Evolutionary conservation across 257 asterid species (phyloP).

Genomic region (Datura wrightii): DNA sequence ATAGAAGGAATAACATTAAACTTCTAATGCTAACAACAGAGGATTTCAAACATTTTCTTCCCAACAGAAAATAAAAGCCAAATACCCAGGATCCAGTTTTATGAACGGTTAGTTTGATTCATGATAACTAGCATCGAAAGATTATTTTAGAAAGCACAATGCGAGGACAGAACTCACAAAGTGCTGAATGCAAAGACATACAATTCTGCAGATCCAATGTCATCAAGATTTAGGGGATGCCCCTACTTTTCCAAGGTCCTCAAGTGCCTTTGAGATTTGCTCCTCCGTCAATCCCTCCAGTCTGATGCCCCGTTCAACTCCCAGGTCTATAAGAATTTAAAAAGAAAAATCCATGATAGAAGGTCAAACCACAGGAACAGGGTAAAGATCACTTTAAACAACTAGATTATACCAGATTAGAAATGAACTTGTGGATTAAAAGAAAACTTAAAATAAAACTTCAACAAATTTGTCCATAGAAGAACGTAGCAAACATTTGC

Average conservation of each 20-base stretch:
- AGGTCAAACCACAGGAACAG: conserved; percentile 6
- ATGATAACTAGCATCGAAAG: conserved; percentile 16
- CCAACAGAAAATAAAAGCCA: not conserved
- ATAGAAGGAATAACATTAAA: not conserved
- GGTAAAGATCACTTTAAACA: not conserved
- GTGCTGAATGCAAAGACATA: conserved; percentile 34
- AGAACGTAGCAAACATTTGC: not conserved
- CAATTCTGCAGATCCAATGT: conserved; percentile 15
- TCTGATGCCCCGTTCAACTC: conserved; percentile 77
- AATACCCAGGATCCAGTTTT: not conserved
- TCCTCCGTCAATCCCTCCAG: conserved; percentile 77
- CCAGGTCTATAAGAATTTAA: conserved; percentile 55
- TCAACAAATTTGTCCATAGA: not conserved
- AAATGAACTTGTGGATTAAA: not conserved
- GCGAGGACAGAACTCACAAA: not conserved
- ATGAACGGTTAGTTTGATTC: not conserved
- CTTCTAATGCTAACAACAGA: conserved; percentile 13
- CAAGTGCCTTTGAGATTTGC: conserved; percentile 78
- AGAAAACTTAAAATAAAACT: not conserved
- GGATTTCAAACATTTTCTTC: conserved; percentile 18
- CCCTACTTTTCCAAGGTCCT: conserved; percentile 76
- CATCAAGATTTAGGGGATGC: conserved; percentile 53
- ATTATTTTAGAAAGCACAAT: conserved; percentile 28
- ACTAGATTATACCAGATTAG: conserved; percentile 1
- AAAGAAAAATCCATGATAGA: conserved; percentile 10